A percentile compares a stretch with the other conserved stretches of the same genome.
phyloP scores from a whole-genome alignment of 2,329 filamentous ascomycete species.

The Ascochyta koolunga region DNA sequence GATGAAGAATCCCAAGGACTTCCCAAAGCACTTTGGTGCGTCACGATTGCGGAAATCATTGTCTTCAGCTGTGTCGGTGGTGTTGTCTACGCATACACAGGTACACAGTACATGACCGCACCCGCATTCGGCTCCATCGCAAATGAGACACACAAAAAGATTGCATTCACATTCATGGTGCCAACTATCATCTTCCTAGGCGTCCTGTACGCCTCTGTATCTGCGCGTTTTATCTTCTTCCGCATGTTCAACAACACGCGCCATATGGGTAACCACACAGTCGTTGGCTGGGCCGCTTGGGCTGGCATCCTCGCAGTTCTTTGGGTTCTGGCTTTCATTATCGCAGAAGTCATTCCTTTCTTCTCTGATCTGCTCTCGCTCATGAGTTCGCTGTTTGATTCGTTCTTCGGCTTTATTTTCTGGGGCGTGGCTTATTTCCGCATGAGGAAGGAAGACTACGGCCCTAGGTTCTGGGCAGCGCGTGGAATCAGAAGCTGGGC shows the following conservation, averaged over 20 bases:
- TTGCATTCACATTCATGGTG: conserved; percentile 93
- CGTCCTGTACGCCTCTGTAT: conserved; percentile 88
- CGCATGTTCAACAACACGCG: conserved; percentile 78
- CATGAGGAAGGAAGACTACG: conserved; percentile 71
- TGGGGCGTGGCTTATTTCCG: conserved; percentile 83
- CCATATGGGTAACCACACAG: conserved; percentile 81
- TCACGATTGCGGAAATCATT: conserved; percentile 86
- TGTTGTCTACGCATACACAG: conserved; percentile 85
- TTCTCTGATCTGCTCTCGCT: conserved; percentile 77
- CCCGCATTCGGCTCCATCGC: conserved; percentile 87
- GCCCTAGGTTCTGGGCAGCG: conserved; percentile 58
- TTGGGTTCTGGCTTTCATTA: conserved; percentile 90
- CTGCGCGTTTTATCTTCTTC: conserved; percentile 90
- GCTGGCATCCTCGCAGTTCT: conserved; percentile 72
- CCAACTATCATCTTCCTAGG: conserved; percentile 92
- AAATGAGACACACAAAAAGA: conserved; percentile 78
- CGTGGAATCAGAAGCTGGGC: conserved; percentile 60
- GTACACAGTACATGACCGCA: conserved; percentile 84
- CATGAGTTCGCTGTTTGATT: conserved; percentile 90
- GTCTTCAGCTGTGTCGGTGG: conserved; percentile 83
- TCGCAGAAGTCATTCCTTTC: conserved; percentile 92
- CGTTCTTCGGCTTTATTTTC: conserved; percentile 95
- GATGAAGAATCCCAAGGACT: conserved; percentile 82
- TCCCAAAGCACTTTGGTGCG: conserved; percentile 90
- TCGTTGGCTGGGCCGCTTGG: conserved; percentile 83